A percentile compares a stretch with the other conserved stretches of the same genome.
These are phyloP conservation scores for Eustoma russellianum DNA, from an alignment of 257 asterid genomes.

Conservation along the genomic window DNA sequence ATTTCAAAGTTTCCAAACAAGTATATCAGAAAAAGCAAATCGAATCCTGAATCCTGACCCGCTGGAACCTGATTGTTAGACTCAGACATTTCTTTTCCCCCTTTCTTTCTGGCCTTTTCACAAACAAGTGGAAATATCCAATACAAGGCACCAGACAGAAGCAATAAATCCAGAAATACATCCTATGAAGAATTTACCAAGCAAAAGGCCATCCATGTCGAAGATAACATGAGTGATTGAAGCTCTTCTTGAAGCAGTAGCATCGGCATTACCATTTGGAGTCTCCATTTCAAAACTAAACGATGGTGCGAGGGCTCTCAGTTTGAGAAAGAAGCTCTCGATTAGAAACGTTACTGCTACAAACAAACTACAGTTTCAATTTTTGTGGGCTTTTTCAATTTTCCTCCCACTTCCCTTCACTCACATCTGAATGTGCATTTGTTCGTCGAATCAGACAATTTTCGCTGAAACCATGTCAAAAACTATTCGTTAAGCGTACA, in stretches of 20 bases:
- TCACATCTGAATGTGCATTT: no score
- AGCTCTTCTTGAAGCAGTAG: conserved; percentile 27
- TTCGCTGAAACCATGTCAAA: no score
- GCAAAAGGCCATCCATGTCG: conserved; percentile 96
- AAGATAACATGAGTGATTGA: conserved; percentile 75
- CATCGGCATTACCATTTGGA: conserved; percentile 11
- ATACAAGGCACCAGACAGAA: not conserved
- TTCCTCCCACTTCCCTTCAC: no score
- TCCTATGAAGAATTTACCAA: conserved; percentile 37
- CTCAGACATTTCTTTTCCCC: no score
- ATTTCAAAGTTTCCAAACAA: no score
- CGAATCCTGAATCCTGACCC: not conserved
- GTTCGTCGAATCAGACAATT: no score
- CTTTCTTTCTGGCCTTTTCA: not conserved
- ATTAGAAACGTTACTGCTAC: no score
- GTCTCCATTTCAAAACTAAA: conserved; percentile 30
- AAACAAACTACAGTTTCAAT: no score
- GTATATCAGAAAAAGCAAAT: not conserved
- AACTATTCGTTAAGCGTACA: no score
- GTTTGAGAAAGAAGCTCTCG: no score
- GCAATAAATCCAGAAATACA: not conserved
- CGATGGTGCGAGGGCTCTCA: not conserved
- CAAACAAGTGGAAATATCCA: not conserved
- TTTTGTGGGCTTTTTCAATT: no score
- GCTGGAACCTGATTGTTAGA: no score